These are phyloP conservation scores for Candida silvatica DNA, from an alignment of 805 yeast genomes.

Conservation along the genomic window DNA sequence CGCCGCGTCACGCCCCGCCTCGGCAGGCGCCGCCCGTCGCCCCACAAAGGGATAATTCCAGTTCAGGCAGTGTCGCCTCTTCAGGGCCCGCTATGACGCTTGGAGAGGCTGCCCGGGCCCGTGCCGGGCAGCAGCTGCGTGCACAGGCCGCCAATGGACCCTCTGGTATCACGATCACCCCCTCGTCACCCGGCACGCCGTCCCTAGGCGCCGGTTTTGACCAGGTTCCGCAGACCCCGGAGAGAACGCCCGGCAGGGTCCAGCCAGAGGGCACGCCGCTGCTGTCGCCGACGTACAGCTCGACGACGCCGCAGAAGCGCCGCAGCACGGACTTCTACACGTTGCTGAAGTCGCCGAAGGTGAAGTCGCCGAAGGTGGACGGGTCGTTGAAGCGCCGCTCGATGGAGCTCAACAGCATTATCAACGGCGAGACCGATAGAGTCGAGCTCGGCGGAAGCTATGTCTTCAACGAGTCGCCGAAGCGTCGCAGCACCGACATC, in stretches of 20 bases:
- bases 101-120: too few relatives aligned
- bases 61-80: too few relatives aligned
- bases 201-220: constrained; percentile 12
- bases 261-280: constrained; percentile 24
- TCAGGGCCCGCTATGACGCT: too few relatives aligned
- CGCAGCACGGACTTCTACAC: constrained; percentile 27
- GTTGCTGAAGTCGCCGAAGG: constrained; percentile 27
- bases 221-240: constrained; percentile 21
- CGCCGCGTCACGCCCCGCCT: neutral
- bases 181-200: constrained; percentile 15
- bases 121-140: constrained; percentile 2
- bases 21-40: neutral
- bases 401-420: constrained; percentile 22
- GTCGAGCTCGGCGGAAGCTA: neutral
- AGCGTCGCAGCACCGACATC: constrained; percentile 23
- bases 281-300: constrained; percentile 21
- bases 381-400: constrained; percentile 22
- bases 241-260: constrained; percentile 19
- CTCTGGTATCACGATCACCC: constrained; percentile 6
- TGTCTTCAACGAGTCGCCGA: neutral
- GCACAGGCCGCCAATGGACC: neutral
- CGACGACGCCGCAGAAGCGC: constrained; percentile 24
- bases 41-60: neutral
- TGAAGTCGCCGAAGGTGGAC: constrained; percentile 6
- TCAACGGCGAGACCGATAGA: constrained; percentile 6